Conservation (phyloP, 257 asterid genomes). For the Coffea eugenioides region DNA sequence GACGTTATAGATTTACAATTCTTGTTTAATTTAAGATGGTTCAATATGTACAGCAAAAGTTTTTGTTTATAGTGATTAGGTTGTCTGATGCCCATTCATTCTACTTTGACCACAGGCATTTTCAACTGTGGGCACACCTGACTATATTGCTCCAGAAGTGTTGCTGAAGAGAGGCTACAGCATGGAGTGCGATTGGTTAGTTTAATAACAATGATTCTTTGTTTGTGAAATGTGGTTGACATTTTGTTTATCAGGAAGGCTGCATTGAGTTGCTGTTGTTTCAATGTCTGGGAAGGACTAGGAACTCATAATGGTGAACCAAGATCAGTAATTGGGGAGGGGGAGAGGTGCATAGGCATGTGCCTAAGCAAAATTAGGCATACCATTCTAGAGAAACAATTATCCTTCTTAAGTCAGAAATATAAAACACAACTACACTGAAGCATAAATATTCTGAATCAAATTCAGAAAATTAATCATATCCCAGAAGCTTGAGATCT, state of each 20-base stretch:
- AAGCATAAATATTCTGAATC: not conserved
- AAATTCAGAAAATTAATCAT: not conserved
- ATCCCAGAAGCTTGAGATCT: not conserved
- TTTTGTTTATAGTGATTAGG: not conserved
- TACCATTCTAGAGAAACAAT: not conserved
- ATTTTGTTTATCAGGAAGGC: not conserved
- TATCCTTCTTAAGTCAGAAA: not conserved
- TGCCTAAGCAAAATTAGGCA: not conserved
- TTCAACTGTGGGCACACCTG: constrained; percentile 96
- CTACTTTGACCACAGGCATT: constrained; percentile 53
- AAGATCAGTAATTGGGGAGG: not conserved
- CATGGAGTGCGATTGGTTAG: constrained; percentile 89
- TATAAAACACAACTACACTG: not conserved
- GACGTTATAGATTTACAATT: not conserved
- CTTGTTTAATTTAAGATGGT: not conserved
- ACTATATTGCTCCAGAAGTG: constrained; percentile 96
- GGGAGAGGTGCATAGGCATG: not conserved
- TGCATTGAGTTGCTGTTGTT: not conserved
- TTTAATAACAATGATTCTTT: constrained; percentile 1
- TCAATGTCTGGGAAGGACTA: not conserved
- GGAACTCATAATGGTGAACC: not conserved
- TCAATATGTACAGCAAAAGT: not conserved
- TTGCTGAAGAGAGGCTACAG: constrained; percentile 79
- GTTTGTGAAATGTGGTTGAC: not conserved
- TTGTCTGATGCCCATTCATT: not conserved